Base-by-base conservation (phyloP, 2,329 filamentous ascomycete genomes). In the Aspergillus glaucus region DNA sequence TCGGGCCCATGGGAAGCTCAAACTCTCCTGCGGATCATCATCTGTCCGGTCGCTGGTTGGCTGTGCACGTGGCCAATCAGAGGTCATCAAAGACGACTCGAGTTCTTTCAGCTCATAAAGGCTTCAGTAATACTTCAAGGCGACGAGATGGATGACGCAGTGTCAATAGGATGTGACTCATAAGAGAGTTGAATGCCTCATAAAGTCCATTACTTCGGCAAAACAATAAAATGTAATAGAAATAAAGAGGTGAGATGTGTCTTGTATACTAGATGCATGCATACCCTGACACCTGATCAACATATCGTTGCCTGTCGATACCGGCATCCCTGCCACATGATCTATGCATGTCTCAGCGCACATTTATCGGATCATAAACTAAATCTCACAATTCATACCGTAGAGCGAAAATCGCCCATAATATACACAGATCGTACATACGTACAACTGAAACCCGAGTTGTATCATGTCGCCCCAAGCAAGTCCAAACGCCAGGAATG, bases 21-120 rank as follows among this genome's bases (percentile, higher is more conserved):
- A 55, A 53, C 50, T 54, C 50, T 50, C 46, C 40, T 47, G 62
- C 51, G 50, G 57, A 59, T 66, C 48, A 63, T 62, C 28, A 49
- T 32, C 2, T 7, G 3, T 3, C 6, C 46, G 46, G 40, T 30
- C 24, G 36, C 36, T 17, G 36, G 36, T 39, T 19, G 36, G 19
- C 36, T 39, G 6, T 19, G 10, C 26, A 30, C 7, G 26, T 4
- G 10, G 10, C 26, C 26, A 30, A 30, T 30, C 10, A 30, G 10
- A 30, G 5, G 26, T 10, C 26, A 12, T 5, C 9, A 30, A 30
- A 30, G 10, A 30, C 26, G 26, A 28, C 26, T 10, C 26, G 26
- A 28, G 26, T 28, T 28, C 26, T 30, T 12, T 30, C 26, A 30
- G 10, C 9, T 22, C 22, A 22, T 22, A 22, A 6, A 30, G 26